Percentiles rank a stretch among this genome's conserved stretches.
Conservation (phyloP, 768 basidiomycete species). For the Hebeloma cylindrosporum region DNA sequence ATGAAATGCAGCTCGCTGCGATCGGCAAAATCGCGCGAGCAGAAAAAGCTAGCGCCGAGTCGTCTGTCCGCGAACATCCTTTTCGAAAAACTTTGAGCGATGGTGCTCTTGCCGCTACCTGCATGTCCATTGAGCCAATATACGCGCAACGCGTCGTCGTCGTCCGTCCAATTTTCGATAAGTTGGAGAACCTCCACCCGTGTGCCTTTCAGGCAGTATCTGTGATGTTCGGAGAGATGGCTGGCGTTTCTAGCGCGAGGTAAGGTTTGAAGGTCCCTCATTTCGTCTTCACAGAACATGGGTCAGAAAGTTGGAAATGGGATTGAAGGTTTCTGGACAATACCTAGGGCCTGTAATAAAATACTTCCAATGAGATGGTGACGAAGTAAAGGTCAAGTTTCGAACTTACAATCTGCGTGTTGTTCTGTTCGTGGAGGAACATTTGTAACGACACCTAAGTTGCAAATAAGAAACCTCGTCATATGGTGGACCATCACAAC, state of each 20-base stretch:
- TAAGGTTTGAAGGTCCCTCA: too few relatives aligned
- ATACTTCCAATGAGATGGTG: too few relatives aligned
- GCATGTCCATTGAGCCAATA: constrained; percentile 26
- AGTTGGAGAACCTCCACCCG: constrained; percentile 9
- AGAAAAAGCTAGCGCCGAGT: constrained; percentile 30
- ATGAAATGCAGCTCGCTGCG: constrained; percentile 24
- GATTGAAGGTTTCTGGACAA: too few relatives aligned
- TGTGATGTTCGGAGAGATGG: neutral
- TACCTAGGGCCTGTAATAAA: too few relatives aligned
- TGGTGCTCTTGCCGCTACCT: constrained; percentile 24
- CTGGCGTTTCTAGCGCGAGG: neutral
- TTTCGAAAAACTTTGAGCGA: constrained; percentile 21
- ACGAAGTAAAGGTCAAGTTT: too few relatives aligned
- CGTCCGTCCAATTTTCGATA: constrained; percentile 15
- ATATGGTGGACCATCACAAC: too few relatives aligned
- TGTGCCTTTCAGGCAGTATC: constrained; percentile 6
- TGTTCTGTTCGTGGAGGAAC: too few relatives aligned
- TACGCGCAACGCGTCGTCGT: constrained; percentile 4
- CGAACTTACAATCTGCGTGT: too few relatives aligned
- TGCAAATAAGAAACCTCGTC: too few relatives aligned
- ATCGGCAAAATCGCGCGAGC: constrained; percentile 23
- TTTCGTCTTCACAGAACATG: too few relatives aligned
- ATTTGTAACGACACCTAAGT: too few relatives aligned
- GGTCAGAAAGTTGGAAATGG: too few relatives aligned
- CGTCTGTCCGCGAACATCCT: neutral